Base-by-base conservation (phyloP, 768 basidiomycete genomes). In the Dacryopinax primogenitus region DNA sequence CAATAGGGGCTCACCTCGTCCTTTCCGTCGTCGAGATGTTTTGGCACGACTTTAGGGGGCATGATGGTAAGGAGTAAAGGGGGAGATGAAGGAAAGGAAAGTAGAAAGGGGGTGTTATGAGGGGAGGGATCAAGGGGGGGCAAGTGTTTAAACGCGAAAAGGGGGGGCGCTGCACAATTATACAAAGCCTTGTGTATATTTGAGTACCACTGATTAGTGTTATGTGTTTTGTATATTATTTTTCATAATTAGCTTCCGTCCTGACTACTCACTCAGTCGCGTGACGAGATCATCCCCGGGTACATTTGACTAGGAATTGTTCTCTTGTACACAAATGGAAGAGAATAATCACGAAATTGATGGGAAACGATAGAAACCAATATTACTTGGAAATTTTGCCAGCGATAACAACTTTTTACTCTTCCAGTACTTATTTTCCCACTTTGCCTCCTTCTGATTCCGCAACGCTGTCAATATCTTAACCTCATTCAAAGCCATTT, bases 141-240 rank as follows among this genome's bases (percentile, higher is more conserved):
- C n/a, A n/a, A n/a, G 51, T 58, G 51, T 58, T 30, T 58, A 58
- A 58, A 58, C 51, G 51, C 7, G 4, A 26, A 12, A 32, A 30
- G 51, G 51, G 26, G 51, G 26, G 23, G 4, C 26, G 15, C 51
- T 23, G 30, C n/a, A n/a, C n/a, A n/a, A n/a, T n/a, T 58, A 7
- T 58, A 58, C 51, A 58, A 58, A 58, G 51, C 32, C 51, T 58
- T 58, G 51, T 58, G 51, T 58, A 58, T 58, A 58, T 58, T 58
- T 58, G 51, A 58, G 51, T 58, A 58, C 23, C 45, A 58, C 13
- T 58, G 51, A 58, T 58, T 58, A 58, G 51, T 58, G 51, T 26
- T 58, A 58, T 58, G 51, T 58, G 51, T 58, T 58, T 32, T 58
- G 51, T 58, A 58, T 58, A 58, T 32, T 58, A 58, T 58, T 58